Conservation (phyloP, 129 eudicot genomes). For the Flaveria sonorensis region DNA sequence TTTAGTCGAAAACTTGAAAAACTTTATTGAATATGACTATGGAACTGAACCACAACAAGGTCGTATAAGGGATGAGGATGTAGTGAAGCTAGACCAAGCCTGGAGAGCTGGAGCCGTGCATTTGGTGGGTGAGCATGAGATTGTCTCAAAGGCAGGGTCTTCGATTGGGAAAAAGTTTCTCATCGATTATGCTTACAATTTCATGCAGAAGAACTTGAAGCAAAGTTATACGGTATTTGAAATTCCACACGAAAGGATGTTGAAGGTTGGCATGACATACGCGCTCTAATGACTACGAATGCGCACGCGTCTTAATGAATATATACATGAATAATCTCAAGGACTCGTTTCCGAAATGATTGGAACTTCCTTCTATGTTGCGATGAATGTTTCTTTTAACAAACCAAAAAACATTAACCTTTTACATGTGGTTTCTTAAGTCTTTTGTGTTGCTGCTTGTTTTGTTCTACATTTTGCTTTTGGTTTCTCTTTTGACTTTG, state of each 20-base stretch:
- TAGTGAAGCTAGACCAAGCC: constrained; percentile 51
- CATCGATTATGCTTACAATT: constrained; percentile 62
- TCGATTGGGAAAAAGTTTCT: constrained; percentile 43
- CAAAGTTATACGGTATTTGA: constrained; percentile 56
- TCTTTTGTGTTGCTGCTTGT: no score
- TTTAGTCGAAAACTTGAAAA: constrained; percentile 49
- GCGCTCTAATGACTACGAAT: constrained; percentile 42
- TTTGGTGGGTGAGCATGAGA: constrained; percentile 69
- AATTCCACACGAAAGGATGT: constrained; percentile 66
- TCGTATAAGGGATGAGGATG: constrained; percentile 34
- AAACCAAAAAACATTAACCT: no score
- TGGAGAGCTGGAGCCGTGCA: constrained; percentile 55
- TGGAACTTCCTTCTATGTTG: no score
- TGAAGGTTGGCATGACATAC: constrained; percentile 72
- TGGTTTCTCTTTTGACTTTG: no score
- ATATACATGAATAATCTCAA: no score
- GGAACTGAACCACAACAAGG: constrained; percentile 18
- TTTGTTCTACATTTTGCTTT: no score
- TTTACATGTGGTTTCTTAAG: no score
- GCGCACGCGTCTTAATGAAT: not conserved
- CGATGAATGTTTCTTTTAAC: no score
- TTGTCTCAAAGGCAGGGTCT: constrained; percentile 49
- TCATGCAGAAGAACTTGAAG: constrained; percentile 60
- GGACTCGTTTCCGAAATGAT: no score
- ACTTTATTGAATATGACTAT: constrained; percentile 32